Percentiles rank a stretch among this genome's conserved stretches.
phyloP scores from a whole-genome alignment of 495 filamentous ascomycete species.

The Penicillium ochrochloron region DNA sequence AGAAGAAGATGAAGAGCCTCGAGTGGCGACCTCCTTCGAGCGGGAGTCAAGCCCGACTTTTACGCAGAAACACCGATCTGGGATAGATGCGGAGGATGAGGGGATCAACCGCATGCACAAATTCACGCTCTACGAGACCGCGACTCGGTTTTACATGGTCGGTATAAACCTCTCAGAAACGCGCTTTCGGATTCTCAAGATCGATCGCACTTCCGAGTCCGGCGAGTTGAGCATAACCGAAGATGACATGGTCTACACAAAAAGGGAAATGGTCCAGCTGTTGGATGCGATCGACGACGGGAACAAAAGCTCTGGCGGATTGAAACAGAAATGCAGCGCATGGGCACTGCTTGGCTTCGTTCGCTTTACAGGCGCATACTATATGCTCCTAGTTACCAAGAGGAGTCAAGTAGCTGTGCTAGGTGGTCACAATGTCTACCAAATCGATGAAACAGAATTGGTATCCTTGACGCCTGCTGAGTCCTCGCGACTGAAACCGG shows the following conservation, averaged over 20 bases:
- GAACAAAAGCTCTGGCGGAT: slow-evolving; percentile 87
- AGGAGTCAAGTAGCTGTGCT: slow-evolving; percentile 94
- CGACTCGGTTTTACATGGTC: slow-evolving; percentile 89
- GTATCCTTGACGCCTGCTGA: slow-evolving; percentile 75
- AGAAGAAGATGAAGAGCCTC: slow-evolving; percentile 49
- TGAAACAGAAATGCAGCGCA: slow-evolving; percentile 86
- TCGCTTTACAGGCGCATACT: slow-evolving; percentile 93
- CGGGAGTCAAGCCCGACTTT: slow-evolving; percentile 44
- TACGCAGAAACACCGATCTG: slow-evolving; percentile 51
- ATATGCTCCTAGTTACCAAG: slow-evolving; percentile 97
- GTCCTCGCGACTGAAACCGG: slow-evolving; percentile 68
- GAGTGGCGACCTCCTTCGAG: slow-evolving; percentile 49
- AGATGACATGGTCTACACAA: slow-evolving; percentile 92
- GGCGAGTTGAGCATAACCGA: slow-evolving; percentile 83
- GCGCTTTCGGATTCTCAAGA: slow-evolving; percentile 89
- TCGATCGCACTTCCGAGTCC: slow-evolving; percentile 84
- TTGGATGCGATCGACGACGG: slow-evolving; percentile 95
- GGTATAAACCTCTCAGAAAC: slow-evolving; percentile 87
- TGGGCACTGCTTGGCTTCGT: slow-evolving; percentile 97
- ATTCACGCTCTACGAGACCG: slow-evolving; percentile 93
- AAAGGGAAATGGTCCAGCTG: slow-evolving; percentile 89
- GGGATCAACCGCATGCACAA: slow-evolving; percentile 88
- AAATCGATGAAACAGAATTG: slow-evolving; percentile 93
- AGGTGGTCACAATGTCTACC: slow-evolving; percentile 93
- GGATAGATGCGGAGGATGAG: slow-evolving; percentile 66